These are phyloP conservation scores for Aspergillus aculeatinus DNA, from an alignment of 2,329 filamentous ascomycete genomes.

Conservation along the genomic window DNA sequence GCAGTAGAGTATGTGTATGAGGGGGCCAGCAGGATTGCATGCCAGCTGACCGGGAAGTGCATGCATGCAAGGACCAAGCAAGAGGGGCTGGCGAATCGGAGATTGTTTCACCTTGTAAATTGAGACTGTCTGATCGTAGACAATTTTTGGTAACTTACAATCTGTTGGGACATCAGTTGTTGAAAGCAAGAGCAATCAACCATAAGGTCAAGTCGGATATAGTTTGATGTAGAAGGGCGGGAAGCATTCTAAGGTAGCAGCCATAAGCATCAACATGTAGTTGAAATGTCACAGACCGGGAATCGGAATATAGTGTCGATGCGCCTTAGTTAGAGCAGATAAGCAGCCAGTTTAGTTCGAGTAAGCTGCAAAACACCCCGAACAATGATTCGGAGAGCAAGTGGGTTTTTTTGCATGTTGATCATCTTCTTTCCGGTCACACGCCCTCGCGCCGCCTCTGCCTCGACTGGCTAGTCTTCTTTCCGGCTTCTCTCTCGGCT, in stretches of 20 bases:
- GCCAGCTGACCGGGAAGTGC: neutral
- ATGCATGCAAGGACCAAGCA: neutral
- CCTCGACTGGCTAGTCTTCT: neutral
- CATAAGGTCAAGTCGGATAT: too few relatives aligned
- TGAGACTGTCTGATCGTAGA: neutral
- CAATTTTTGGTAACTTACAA: too few relatives aligned
- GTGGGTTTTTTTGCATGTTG: neutral
- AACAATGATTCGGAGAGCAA: too few relatives aligned
- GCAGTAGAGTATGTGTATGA: conserved; percentile 16
- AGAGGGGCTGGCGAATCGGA: neutral
- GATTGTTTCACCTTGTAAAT: neutral
- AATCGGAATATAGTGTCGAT: neutral
- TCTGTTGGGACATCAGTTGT: neutral
- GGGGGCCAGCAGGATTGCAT: neutral
- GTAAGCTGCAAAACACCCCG: neutral
- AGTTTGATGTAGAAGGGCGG: too few relatives aligned
- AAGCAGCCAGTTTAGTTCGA: neutral
- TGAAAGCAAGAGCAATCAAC: too few relatives aligned
- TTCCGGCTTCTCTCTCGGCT: neutral
- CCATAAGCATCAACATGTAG: neutral
- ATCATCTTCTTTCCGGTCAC: neutral
- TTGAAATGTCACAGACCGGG: neutral
- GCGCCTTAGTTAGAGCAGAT: neutral
- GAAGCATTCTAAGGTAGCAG: too few relatives aligned
- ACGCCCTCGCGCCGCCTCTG: neutral